Conservation (phyloP, 1,284 basidiomycete genomes). For the Ceratobasidium sp. region DNA sequence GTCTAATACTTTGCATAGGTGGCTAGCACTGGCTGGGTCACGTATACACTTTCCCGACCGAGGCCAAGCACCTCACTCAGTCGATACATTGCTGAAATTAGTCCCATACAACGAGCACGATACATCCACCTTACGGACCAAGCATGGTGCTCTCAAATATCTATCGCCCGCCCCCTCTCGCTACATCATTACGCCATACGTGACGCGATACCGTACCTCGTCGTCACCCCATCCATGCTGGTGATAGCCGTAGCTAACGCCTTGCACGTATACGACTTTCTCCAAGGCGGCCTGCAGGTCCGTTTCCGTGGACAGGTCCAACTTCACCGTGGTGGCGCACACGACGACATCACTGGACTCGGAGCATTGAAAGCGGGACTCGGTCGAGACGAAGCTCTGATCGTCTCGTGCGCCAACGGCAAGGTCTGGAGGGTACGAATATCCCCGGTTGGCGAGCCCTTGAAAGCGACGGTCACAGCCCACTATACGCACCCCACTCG, state of each 20-base stretch:
- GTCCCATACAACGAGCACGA: neutral
- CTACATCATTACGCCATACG: conserved; percentile 63
- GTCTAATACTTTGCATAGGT: conserved; percentile 7
- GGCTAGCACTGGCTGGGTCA: conserved; percentile 13
- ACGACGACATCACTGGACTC: conserved; percentile 60
- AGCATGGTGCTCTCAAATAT: conserved; percentile 60
- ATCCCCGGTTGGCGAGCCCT: neutral
- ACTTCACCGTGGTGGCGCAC: conserved; percentile 49
- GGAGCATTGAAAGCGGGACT: neutral
- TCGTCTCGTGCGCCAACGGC: conserved; percentile 10
- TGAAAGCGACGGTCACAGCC: conserved; percentile 6
- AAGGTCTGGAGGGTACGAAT: neutral
- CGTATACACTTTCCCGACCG: neutral
- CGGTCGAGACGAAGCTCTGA: neutral
- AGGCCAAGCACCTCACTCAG: conserved; percentile 10
- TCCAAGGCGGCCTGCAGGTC: conserved; percentile 58
- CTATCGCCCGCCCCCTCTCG: conserved; percentile 67
- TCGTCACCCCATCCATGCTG: conserved; percentile 62
- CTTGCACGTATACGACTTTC: conserved; percentile 70
- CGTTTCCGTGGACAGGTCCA: conserved; percentile 43
- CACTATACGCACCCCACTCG: conserved; percentile 4
- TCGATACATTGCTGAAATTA: neutral
- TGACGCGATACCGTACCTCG: conserved; percentile 65
- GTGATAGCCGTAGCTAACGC: conserved; percentile 66
- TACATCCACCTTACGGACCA: conserved; percentile 54